Base-by-base conservation (phyloP, 306 rosid genomes). In the Acacia acuminata region DNA sequence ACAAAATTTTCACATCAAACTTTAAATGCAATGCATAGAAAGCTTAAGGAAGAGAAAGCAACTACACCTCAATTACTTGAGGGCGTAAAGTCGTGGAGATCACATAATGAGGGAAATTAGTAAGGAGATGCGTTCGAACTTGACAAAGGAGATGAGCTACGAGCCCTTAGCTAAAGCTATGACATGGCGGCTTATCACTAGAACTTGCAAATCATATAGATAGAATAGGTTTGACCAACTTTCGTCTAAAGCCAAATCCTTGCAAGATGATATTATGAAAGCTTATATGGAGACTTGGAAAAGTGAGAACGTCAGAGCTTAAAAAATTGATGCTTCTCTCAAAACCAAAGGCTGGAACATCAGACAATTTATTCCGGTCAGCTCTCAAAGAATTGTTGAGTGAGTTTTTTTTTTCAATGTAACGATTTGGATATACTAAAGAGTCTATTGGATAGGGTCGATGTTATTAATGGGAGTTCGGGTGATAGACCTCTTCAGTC, bases 121-220 rank as follows among this genome's bases (percentile, higher is more conserved):
- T 68, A 51, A 63, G 56, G 24, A 80, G 70, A 88, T 90, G 92
- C 91, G 93, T 83, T 87, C 83, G 79, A 84, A 79, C 86, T 77
- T 75, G 82, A 81, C 73, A 47, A 68, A 80, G 89, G 79, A 50
- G 92, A 85, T 83, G 87, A 90, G 69, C 84, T 87, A 12, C 94
- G 89, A 83, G 78, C 86, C 93, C 82, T 82, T 96, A 43, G 94
- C 93, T 77, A 91, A 91, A 88, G 97, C 96, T 70, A 89, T 92
- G 96, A 89, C 91, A n/a, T 22, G 75, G 93, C 93, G 90, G 84
- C 77, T 89, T 95, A 66, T 88, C 94, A 30, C 68, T 79, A 67
- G 87, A 90, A 85, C 79, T 95, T 40, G 77, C 73, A 50, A 82
- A 93, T 82, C 78, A 78, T 67, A 86, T 72, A 70, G 84, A 42